A percentile compares a stretch with the other conserved stretches of the same genome.
Conservation (phyloP, 495 filamentous ascomycete species). For the Penicillium lagena region DNA sequence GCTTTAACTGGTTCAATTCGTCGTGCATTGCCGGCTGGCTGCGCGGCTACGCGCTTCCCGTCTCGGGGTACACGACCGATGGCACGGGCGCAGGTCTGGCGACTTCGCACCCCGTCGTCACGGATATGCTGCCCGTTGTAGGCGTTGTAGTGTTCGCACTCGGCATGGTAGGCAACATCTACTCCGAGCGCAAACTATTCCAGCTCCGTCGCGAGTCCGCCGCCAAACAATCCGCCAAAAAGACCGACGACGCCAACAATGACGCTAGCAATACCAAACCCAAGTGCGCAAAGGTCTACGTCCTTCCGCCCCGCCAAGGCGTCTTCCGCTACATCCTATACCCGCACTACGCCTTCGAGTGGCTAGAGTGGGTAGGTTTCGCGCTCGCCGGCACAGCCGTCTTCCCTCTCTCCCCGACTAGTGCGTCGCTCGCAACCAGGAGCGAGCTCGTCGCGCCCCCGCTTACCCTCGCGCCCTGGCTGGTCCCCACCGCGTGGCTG, state of each 20-base stretch:
- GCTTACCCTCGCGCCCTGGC: constrained; percentile 39
- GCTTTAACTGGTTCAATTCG: constrained; percentile 78
- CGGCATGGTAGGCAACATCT: constrained; percentile 76
- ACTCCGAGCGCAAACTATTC: constrained; percentile 56
- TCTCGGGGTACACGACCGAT: constrained; percentile 10
- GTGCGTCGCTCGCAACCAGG: no score
- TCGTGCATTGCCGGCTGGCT: constrained; percentile 74
- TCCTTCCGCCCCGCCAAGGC: constrained; percentile 77
- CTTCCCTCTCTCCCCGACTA: constrained; percentile 8
- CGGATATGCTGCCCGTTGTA: constrained; percentile 15
- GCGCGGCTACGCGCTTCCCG: constrained; percentile 40
- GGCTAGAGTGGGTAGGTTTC: constrained; percentile 92
- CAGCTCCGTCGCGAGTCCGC: constrained; percentile 51
- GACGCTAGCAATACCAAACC: constrained; percentile 1
- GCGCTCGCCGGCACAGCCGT: constrained; percentile 53
- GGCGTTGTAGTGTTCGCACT: constrained; percentile 57
- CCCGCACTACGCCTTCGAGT: constrained; percentile 92
- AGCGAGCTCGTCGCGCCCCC: constrained; percentile 5
- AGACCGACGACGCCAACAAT: constrained; percentile 23
- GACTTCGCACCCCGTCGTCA: not conserved
- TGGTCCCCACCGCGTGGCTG: constrained; percentile 47
- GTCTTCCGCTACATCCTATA: constrained; percentile 78
- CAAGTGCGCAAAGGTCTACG: constrained; percentile 73
- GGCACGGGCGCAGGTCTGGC: constrained; percentile 1
- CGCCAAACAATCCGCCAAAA: constrained; percentile 34